Conservation (phyloP, 331 rosid species). For the Stylosanthes scabra region DNA sequence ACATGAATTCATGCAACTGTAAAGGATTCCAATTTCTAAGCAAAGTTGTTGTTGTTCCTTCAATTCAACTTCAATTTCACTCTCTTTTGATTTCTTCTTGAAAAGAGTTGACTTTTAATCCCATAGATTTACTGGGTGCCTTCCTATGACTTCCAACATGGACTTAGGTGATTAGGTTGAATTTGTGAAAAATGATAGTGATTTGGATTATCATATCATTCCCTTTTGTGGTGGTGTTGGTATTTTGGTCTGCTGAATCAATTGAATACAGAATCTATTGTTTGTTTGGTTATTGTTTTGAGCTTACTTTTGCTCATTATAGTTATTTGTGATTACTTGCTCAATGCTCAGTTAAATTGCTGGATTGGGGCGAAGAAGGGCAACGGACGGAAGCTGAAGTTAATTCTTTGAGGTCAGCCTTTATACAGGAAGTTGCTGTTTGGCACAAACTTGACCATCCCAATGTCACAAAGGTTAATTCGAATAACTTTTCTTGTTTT, state of each 20-base stretch:
- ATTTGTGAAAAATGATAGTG: conserved; percentile 55
- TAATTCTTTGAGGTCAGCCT: conserved; percentile 87
- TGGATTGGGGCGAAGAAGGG: conserved; percentile 99
- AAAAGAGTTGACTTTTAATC: conserved; percentile 44
- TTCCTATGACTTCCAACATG: conserved; percentile 52
- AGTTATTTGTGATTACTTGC: conserved; percentile 36
- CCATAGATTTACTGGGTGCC: conserved; percentile 37
- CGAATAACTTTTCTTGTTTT: conserved; percentile 34
- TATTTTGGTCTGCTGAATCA: conserved; percentile 32
- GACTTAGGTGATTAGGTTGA: conserved; percentile 48
- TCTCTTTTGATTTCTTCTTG: neutral
- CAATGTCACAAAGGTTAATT: conserved; percentile 89
- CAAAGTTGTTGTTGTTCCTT: conserved; percentile 8
- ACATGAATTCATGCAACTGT: neutral
- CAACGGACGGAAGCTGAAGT: conserved; percentile 95
- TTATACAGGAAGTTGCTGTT: conserved; percentile 96
- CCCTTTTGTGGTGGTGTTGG: conserved; percentile 31
- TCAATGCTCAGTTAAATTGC: conserved; percentile 78
- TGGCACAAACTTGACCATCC: conserved; percentile 99
- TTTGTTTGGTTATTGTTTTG: conserved; percentile 31
- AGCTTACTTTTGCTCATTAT: conserved; percentile 26
- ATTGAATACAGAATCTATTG: conserved; percentile 8
- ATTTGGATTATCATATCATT: no score
- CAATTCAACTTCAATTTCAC: conserved; percentile 8
- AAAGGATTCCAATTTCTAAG: neutral